Conservation (phyloP, 306 rosid species). For the Mucuna pruriens region DNA sequence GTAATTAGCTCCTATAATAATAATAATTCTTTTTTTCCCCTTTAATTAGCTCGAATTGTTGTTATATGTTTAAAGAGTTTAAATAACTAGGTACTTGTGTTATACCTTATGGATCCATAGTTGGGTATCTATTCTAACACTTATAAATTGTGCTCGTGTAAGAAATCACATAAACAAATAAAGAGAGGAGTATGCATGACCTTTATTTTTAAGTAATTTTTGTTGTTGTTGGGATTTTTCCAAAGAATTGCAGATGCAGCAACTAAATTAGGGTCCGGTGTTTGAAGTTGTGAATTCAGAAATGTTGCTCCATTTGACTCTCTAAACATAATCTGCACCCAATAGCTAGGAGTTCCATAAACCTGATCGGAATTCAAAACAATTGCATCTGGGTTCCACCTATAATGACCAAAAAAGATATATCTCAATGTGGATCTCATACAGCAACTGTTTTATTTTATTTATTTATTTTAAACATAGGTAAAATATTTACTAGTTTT, state of each 20-base stretch:
- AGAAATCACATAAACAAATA: background rate
- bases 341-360: conserved; percentile 94
- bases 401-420: conserved; percentile 22
- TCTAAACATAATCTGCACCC: conserved; percentile 64
- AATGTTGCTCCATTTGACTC: conserved; percentile 82
- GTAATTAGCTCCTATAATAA: too few relatives aligned
- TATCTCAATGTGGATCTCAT: conserved; percentile 31
- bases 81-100: too few relatives aligned
- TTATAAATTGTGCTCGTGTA: background rate
- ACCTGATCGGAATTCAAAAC: conserved; percentile 59
- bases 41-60: too few relatives aligned
- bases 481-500: too few relatives aligned
- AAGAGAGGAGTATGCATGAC: conserved; percentile 34
- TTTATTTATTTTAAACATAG: too few relatives aligned
- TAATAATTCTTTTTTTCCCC: too few relatives aligned
- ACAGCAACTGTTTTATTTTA: background rate
- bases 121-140: background rate
- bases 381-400: conserved; percentile 94
- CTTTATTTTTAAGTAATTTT: conserved; percentile 66
- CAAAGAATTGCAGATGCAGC: conserved; percentile 73
- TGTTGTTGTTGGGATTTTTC: conserved; percentile 40
- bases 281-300: conserved; percentile 57
- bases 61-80: too few relatives aligned
- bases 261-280: conserved; percentile 42
- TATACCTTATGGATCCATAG: too few relatives aligned